Percentiles rank a stretch among this genome's conserved stretches.
Conservation (phyloP, 2,329 filamentous ascomycete genomes). For the Orbilia ellipsospora region DNA sequence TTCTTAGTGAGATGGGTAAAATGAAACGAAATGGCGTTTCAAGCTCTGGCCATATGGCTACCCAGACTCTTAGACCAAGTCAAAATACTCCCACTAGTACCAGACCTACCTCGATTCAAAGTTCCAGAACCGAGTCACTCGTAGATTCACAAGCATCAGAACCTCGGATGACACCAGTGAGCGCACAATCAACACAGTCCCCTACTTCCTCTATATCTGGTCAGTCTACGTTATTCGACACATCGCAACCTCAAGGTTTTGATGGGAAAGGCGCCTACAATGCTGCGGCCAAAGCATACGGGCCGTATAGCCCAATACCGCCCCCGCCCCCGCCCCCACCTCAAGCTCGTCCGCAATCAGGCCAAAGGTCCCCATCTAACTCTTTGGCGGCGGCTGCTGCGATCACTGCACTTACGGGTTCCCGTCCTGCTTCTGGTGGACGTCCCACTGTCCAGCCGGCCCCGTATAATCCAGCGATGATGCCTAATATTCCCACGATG, state of each 20-base stretch:
- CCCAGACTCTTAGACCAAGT: conserved; percentile 32
- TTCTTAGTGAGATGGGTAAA: conserved; percentile 84
- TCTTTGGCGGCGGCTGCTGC: conserved; percentile 70
- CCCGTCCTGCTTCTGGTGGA: conserved; percentile 59
- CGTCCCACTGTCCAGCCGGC: conserved; percentile 60
- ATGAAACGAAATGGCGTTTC: conserved; percentile 62
- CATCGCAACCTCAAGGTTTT: conserved; percentile 58
- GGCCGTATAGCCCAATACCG: conserved; percentile 68
- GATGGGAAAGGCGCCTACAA: conserved; percentile 51
- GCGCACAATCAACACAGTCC: conserved; percentile 31
- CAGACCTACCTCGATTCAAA: conserved; percentile 62
- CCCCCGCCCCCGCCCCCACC: conserved; percentile 32
- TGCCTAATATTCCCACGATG: conserved; percentile 15
- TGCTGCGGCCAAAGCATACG: conserved; percentile 66
- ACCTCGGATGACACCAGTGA: conserved; percentile 59
- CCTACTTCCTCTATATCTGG: conserved; percentile 37
- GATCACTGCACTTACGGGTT: conserved; percentile 69
- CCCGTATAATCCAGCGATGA: conserved; percentile 42
- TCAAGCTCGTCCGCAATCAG: conserved; percentile 26
- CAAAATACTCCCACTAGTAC: conserved; percentile 14
- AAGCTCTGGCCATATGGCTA: conserved; percentile 42
- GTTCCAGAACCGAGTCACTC: conserved; percentile 61
- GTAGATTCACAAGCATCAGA: conserved; percentile 42
- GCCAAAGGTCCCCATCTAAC: conserved; percentile 61
- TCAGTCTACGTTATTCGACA: conserved; percentile 61